These are phyloP conservation scores for Daucus carota DNA, from an alignment of 129 eudicot species.

Conservation along the genomic window DNA sequence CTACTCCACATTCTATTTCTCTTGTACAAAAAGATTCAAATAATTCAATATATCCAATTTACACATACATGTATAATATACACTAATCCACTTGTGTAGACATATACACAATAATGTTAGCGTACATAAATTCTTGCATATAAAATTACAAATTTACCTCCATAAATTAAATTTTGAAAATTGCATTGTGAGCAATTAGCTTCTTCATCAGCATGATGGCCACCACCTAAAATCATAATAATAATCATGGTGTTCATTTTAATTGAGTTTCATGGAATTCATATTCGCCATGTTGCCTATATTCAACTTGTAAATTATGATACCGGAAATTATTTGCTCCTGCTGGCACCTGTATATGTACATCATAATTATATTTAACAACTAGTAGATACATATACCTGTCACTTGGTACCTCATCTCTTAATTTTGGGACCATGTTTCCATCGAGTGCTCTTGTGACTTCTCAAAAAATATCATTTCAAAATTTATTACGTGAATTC, in stretches of 20 bases:
- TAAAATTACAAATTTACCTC: too few species aligned
- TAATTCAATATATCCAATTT: not conserved
- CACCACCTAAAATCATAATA: not conserved
- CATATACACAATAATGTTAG: not conserved
- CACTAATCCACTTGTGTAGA: not conserved
- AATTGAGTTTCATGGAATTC: not conserved
- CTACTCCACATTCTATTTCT: not conserved
- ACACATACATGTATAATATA: too few species aligned
- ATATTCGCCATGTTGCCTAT: not conserved
- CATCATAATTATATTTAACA: slow-evolving; percentile 4
- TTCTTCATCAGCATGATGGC: slow-evolving; percentile 7
- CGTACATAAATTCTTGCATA: not conserved
- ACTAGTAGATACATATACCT: not conserved
- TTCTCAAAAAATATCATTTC: too few species aligned
- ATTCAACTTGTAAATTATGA: slow-evolving; percentile 13
- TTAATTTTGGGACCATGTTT: not conserved
- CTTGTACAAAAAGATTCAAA: not conserved
- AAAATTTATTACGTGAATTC: too few species aligned
- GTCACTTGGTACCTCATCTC: not conserved
- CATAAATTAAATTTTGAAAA: not conserved
- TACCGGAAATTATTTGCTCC: not conserved
- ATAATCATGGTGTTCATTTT: not conserved
- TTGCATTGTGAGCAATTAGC: not conserved
- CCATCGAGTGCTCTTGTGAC: not conserved
- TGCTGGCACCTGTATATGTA: not conserved